phyloP scores from a whole-genome alignment of 257 asterid genomes.

The Gentiana straminea region DNA sequence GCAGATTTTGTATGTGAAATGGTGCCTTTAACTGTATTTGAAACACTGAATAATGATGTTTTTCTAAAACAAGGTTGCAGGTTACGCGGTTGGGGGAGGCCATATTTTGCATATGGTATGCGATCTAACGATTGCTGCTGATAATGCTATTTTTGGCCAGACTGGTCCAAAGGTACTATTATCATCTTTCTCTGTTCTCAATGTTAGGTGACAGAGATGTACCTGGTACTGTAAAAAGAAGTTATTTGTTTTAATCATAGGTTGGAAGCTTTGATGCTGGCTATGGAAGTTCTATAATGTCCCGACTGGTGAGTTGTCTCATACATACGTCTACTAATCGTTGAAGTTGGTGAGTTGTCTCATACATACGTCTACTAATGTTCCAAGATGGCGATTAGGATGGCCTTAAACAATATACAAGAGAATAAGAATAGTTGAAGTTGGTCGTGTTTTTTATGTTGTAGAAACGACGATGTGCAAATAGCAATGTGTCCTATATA shows the following conservation, averaged over 20 bases:
- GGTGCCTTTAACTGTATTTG: neutral
- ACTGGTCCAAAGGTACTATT: slow-evolving; percentile 80
- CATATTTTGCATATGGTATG: slow-evolving; percentile 96
- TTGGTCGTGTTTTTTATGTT: neutral
- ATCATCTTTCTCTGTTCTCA: no score
- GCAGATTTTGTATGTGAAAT: neutral
- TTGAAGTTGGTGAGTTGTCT: neutral
- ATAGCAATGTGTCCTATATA: no score
- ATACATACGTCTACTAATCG: no score
- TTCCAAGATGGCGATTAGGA: neutral
- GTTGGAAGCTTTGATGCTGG: slow-evolving; percentile 99
- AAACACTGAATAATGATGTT: slow-evolving; percentile 4
- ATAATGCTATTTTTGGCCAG: slow-evolving; percentile 91
- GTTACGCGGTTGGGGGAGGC: slow-evolving; percentile 96
- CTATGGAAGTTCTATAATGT: slow-evolving; percentile 85
- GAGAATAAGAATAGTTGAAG: no score
- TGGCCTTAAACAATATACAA: no score
- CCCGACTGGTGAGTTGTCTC: slow-evolving; percentile 54
- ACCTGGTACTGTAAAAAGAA: no score
- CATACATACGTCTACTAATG: neutral
- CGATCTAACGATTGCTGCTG: slow-evolving; percentile 88
- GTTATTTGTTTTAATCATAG: slow-evolving; percentile 14
- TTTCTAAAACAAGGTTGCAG: slow-evolving; percentile 65
- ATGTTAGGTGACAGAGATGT: no score
- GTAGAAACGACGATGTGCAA: no score